Base-by-base conservation (phyloP, 305 asterid species). In the Ajuga reptans region DNA sequence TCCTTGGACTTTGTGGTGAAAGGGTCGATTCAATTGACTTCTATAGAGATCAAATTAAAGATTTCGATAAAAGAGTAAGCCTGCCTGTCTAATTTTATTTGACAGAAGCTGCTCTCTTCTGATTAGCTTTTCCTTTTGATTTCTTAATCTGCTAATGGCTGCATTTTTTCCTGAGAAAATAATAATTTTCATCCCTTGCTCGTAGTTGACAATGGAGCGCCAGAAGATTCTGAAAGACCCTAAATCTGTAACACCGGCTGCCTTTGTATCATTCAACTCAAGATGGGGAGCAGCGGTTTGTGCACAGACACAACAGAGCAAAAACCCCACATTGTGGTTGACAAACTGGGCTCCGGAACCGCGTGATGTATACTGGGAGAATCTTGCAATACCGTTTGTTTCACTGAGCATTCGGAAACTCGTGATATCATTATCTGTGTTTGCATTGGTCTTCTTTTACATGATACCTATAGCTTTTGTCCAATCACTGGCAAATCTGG, bases 271-370 rank as follows among this genome's bases (percentile, higher is more conserved):
- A 0, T 94, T 94, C 82, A 81, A 87, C 67, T 84, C 98, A 9
- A 88, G 97, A 80, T 89, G 98, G 84, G 99, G 92, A 42, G 97
- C 98, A 58, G 96, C 96, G 51, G 96, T 94, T 68, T 91, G 98
- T 83, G 97, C 98, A 56, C 99, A 94, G 75, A 87, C 99, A 77
- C 92, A 84, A 60, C 99, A 91, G 77, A 89, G 95, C 89, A 87
- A 84, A 72, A 91, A 87, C 41, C 99, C 99, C 9, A 91, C 96
- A 5, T 71, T 78, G 58, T 94, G 96, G 97, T 72, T 91, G 73
- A 91, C 97, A 27, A 74, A 86, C 73, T 87, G 93, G 97, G 99
- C 99, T 24, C 97, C 99, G 2, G 99, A 94, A 76, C 99, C 99
- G 43, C 92, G 96, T 37, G 99, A 94, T 68, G 85, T 94, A 17